Base-by-base conservation (phyloP, 1,139 yeast genomes). In the Debaryomyces sp. region DNA sequence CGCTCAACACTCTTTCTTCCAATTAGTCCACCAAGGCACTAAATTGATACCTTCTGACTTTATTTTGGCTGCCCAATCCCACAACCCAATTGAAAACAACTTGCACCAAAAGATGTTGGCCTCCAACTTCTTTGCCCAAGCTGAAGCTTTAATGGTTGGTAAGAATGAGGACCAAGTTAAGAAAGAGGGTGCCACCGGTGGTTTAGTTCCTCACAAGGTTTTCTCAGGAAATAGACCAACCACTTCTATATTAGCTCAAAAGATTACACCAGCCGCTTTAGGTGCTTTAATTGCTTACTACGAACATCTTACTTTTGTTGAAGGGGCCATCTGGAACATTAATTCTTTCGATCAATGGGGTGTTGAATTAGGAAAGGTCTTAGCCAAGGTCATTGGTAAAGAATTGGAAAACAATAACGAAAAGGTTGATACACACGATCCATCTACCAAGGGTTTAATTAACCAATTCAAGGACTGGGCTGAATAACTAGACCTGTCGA, bases 311-410 rank as follows among this genome's bases (percentile, higher is more conserved):
- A 94, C 98, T 35, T 94, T 94, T 75, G 92, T 92, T 52, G 99
- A 94, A 77, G 99, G 99, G 74, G 99, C 99, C 51, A 75, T 94
- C 65, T 94, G 99, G 99, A 94, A 95, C 82, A 92, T 94, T 78
- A 94, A 94, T 84, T 92, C 98, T 15, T 94, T 90, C 68, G 99
- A 94, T 79, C 99, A 94, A 81, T 94, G 98, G 97, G 99, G 99
- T 74, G 99, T 94, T 63, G 99, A 94, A 78, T 87, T 94, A 64
- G 99, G 99, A 70, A 94, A 94, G 80, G 96, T 88, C 47, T 84
- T 94, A 67, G 99, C 99, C 67, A 94, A 94, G 85, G 96, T 81
- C 54, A 94, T 94, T 66, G 95, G 96, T 61, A 81, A 82, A 62
- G 97, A 94, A 76, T 84, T 94, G 67, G 85, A 87, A 57, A 84